phyloP scores from a whole-genome alignment of 1,284 basidiomycete genomes.

The Cryptococcus depauperatus region DNA sequence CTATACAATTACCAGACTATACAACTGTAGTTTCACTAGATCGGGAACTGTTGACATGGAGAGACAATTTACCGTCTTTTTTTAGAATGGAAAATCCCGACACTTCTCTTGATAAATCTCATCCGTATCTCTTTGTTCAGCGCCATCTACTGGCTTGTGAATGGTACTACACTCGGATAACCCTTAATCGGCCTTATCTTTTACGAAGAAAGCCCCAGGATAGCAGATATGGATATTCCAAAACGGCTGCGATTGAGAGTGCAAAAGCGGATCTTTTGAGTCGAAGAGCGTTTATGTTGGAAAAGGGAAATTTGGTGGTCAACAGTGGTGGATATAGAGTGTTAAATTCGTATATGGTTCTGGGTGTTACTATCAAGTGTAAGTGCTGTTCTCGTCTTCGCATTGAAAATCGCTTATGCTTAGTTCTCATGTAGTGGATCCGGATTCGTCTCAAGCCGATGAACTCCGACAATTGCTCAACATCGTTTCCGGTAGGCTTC shows the following conservation, averaged over 20 bases:
- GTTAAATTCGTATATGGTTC: constrained; percentile 46
- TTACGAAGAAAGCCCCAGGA: constrained; percentile 43
- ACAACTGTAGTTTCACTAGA: constrained; percentile 45
- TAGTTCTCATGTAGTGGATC: constrained; percentile 34
- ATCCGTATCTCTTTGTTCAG: constrained; percentile 44
- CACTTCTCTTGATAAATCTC: constrained; percentile 33
- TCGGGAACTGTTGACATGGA: constrained; percentile 44
- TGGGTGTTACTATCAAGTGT: constrained; percentile 46
- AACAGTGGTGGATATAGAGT: constrained; percentile 44
- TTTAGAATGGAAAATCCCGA: constrained; percentile 41
- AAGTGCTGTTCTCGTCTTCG: constrained; percentile 4
- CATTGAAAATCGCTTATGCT: background rate
- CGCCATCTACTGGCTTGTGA: constrained; percentile 42
- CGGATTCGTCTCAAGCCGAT: constrained; percentile 44
- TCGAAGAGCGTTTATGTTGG: constrained; percentile 44
- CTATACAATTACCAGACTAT: constrained; percentile 46
- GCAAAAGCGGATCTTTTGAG: constrained; percentile 45
- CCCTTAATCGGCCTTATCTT: constrained; percentile 45
- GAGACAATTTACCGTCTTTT: constrained; percentile 40
- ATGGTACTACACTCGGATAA: constrained; percentile 44
- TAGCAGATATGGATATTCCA: constrained; percentile 43
- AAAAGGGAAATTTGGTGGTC: constrained; percentile 44
- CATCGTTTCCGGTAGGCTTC: constrained; percentile 44
- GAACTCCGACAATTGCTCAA: constrained; percentile 45
- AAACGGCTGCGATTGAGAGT: constrained; percentile 46